Conservation (phyloP, 305 asterid species). For the Solanum aculeatissimum region DNA sequence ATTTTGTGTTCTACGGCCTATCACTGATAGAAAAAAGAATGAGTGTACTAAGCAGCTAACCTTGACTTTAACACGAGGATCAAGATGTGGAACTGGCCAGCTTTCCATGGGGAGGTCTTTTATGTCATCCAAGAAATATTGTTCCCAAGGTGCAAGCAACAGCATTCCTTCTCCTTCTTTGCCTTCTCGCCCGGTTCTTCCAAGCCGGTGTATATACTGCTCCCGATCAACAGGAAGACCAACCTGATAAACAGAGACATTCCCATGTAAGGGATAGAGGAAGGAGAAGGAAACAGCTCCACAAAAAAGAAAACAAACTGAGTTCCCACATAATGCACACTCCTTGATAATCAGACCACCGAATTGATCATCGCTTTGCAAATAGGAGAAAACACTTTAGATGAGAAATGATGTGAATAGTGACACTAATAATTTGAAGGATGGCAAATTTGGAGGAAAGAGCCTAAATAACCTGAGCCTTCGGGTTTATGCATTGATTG, state of each 20-base stretch:
- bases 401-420: background rate
- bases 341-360: background rate
- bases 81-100: constrained; percentile 25
- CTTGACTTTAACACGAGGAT: constrained; percentile 40
- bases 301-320: background rate
- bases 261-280: background rate
- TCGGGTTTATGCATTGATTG: background rate
- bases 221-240: constrained; percentile 83
- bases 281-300: background rate
- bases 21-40: background rate
- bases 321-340: background rate
- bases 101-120: constrained; percentile 69
- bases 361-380: background rate
- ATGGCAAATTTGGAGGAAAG: background rate
- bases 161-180: constrained; percentile 72
- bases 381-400: background rate
- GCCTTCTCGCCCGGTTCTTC: constrained; percentile 89
- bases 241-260: constrained; percentile 26
- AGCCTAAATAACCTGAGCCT: background rate
- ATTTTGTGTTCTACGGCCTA: background rate
- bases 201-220: constrained; percentile 81
- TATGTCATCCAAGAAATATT: constrained; percentile 63
- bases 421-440: background rate
- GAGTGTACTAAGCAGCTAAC: constrained; percentile 13
- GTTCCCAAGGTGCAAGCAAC: constrained; percentile 89